A percentile compares a stretch with the other conserved stretches of the same genome.
phyloP scores from a whole-genome alignment of 2,329 filamentous ascomycete genomes.

The Fusarium sp. region DNA sequence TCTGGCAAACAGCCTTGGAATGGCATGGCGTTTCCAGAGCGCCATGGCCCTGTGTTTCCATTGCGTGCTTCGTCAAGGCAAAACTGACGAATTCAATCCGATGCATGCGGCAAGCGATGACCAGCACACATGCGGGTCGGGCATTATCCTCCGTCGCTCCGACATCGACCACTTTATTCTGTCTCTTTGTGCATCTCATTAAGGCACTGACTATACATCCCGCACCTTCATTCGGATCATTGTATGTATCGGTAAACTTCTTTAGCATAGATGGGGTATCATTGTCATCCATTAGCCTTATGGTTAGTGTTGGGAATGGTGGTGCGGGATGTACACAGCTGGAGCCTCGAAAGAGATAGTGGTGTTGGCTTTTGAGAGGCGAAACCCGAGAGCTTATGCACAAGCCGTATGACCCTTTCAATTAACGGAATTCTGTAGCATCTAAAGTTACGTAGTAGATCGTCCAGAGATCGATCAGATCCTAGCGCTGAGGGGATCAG shows the following conservation, averaged over 20 bases:
- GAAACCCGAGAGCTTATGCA: background rate
- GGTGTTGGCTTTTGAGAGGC: background rate
- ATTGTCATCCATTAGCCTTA: background rate
- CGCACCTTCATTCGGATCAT: background rate
- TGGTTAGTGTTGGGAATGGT: background rate
- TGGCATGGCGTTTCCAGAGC: background rate
- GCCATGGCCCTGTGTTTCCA: background rate
- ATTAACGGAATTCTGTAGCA: background rate
- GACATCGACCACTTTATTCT: background rate
- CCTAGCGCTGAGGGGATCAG: background rate
- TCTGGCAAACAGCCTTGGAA: background rate
- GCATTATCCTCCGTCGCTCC: background rate
- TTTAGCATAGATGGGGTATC: background rate
- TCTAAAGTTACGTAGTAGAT: background rate
- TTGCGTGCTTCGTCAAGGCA: background rate
- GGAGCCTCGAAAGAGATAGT: background rate
- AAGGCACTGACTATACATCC: background rate
- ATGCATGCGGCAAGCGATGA: slow-evolving; percentile 1
- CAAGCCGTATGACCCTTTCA: background rate
- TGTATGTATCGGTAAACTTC: background rate
- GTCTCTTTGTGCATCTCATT: background rate
- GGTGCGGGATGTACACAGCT: background rate
- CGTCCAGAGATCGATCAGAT: background rate
- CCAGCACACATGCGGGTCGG: background rate
- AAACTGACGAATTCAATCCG: background rate